Evolutionary conservation across 345 rosid species (phyloP).

Genomic region (Eucalyptus pauciflora): DNA sequence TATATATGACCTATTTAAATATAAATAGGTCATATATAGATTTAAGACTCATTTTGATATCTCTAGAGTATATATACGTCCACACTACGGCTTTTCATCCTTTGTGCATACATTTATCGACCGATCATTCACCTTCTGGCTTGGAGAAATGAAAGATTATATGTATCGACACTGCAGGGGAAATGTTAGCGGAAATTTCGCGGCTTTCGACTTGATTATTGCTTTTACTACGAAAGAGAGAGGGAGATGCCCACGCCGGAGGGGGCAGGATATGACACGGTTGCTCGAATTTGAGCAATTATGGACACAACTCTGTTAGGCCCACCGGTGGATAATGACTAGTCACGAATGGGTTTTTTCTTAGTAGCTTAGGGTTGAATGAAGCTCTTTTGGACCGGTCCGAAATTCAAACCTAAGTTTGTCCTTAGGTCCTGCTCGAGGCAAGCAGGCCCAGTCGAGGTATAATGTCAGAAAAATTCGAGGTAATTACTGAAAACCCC

Average conservation of each 20-base stretch:
- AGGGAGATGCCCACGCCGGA: neutral
- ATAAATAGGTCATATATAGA: too few relatives aligned
- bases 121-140: neutral
- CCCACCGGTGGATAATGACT: neutral
- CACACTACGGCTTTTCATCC: neutral
- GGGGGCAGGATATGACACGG: neutral
- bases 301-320: neutral
- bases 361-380: neutral
- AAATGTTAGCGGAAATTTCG: neutral
- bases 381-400: neutral
- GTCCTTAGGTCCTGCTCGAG: neutral
- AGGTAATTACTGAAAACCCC: neutral
- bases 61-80: neutral
- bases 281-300: neutral
- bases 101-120: neutral
- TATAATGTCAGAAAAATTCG: neutral
- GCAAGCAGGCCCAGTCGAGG: neutral
- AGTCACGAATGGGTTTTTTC: neutral
- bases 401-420: neutral
- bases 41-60: too few relatives aligned
- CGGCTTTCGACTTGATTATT: neutral
- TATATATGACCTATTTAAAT: too few relatives aligned
- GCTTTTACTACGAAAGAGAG: neutral
- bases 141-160: neutral
- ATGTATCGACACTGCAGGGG: neutral